These are phyloP conservation scores for Trematosphaeria pertusa DNA, from an alignment of 2,329 filamentous ascomycete genomes.

Conservation along the genomic window DNA sequence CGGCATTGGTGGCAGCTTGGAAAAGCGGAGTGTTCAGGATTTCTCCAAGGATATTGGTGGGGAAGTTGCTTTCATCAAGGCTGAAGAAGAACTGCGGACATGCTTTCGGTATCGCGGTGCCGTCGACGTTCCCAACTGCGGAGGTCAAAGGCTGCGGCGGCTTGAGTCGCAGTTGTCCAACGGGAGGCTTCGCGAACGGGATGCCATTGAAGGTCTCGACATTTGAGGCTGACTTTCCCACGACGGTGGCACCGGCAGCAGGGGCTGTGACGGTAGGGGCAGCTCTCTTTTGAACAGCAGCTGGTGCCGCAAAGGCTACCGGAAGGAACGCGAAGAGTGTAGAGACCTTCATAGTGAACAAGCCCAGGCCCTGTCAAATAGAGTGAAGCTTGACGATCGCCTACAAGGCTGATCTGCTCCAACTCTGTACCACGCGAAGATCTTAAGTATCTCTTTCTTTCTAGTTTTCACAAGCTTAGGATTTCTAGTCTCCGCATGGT, in stretches of 20 bases:
- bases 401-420: conserved; percentile 3
- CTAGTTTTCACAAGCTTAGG: conserved; percentile 25
- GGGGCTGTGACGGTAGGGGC: conserved; percentile 62
- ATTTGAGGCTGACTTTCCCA: conserved; percentile 53
- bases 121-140: conserved; percentile 66
- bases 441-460: conserved; percentile 9
- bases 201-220: conserved; percentile 78
- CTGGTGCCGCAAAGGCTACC: conserved; percentile 40
- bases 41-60: conserved; percentile 45
- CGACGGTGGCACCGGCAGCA: conserved; percentile 60
- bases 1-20: conserved; percentile 44
- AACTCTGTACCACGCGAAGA: neutral
- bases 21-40: conserved; percentile 50
- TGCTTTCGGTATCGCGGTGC: conserved; percentile 63
- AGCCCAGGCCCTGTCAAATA: neutral
- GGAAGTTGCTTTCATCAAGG: conserved; percentile 47
- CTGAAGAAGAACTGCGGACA: conserved; percentile 77
- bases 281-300: conserved; percentile 53
- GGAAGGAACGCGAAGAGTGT: conserved; percentile 32
- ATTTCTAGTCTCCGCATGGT: conserved; percentile 11
- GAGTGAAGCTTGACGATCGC: conserved; percentile 1
- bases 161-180: conserved; percentile 70
- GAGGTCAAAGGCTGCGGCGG: conserved; percentile 68
- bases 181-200: conserved; percentile 75
- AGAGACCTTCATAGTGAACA: conserved; percentile 37